These are phyloP conservation scores for Penicillium fuscoglaucum DNA, from an alignment of 2,329 filamentous ascomycete species.

Conservation along the genomic window DNA sequence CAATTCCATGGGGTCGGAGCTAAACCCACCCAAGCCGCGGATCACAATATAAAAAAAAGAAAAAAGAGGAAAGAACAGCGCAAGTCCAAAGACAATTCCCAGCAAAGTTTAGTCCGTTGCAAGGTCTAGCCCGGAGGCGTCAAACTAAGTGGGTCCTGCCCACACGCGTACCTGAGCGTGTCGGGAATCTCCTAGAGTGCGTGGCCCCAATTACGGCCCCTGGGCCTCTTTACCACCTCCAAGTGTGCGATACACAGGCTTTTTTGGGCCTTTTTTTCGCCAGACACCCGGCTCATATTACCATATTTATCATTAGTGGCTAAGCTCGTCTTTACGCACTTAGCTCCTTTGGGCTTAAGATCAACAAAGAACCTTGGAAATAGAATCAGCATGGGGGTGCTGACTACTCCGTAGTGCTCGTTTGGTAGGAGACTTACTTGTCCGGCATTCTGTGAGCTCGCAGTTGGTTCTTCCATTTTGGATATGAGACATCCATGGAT, in stretches of 20 bases:
- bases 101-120: constrained; percentile 26
- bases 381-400: constrained; percentile 7
- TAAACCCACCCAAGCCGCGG: neutral
- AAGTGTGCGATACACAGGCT: constrained; percentile 8
- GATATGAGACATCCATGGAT: neutral
- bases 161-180: constrained; percentile 17
- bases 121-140: constrained; percentile 30
- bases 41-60: constrained; percentile 4
- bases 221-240: neutral
- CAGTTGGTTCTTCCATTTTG: neutral
- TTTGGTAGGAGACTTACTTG: neutral
- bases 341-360: constrained; percentile 13
- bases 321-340: constrained; percentile 1
- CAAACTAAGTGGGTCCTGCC: constrained; percentile 14
- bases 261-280: neutral
- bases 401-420: neutral
- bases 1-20: neutral
- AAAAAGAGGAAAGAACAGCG: neutral
- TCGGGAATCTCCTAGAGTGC: constrained; percentile 1
- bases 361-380: constrained; percentile 13
- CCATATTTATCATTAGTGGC: constrained; percentile 6
- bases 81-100: neutral
- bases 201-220: constrained; percentile 7
- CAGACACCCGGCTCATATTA: constrained; percentile 9
- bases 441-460: neutral